Evolutionary conservation across 2,329 filamentous ascomycete species (phyloP), one percentile per base, ranked within the genome.

Genomic region (Ascocoryne sarcoides): DNA sequence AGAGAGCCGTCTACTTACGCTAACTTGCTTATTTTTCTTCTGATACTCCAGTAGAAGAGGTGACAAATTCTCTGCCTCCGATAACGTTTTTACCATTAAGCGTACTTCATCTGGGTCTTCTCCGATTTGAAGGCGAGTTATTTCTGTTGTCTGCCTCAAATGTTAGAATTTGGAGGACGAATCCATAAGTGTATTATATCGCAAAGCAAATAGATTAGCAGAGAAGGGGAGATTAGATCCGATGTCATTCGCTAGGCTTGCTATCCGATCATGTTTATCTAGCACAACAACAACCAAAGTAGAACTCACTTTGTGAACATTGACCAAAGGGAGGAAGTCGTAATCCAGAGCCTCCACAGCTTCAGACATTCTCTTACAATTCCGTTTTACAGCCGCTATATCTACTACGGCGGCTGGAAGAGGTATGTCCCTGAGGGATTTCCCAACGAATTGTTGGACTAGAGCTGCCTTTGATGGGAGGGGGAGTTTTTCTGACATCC

Each of bases 11-110:
- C n/a, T n/a, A n/a, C 68, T 53, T 62, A 82, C 75, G 56, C 82
- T 84, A 38, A 80, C 68, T 12, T 61, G 54, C 4, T 76, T 67
- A 3, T 72, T 75, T 32, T 64, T 58, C 0, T 56, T 51, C 53
- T 75, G 69, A 47, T 76, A 77, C 41, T 80, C 70, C 9, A 69
- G 59, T 1, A 89, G 62, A 31, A 79, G 68, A 0, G 75, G 75
- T 5, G 75, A 44, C 4, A 89, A 62, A 37, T 75, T 71, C 57
- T 90, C 84, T 1, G 79, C 78, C 61, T 90, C 85, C 2, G 74
- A 64, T n/a, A 89, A 50, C 0, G 85, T 92, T 1, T 83, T 88
- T 1, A 81, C 78, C 23, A 89, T 70, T 39, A 90, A 66, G 29
- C 80, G 76, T 15, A 37, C 63, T 56, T 32, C 63, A 53, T 40